phyloP scores from a whole-genome alignment of 192 early-diverging fungal genomes.

The Coemansia sp. region DNA sequence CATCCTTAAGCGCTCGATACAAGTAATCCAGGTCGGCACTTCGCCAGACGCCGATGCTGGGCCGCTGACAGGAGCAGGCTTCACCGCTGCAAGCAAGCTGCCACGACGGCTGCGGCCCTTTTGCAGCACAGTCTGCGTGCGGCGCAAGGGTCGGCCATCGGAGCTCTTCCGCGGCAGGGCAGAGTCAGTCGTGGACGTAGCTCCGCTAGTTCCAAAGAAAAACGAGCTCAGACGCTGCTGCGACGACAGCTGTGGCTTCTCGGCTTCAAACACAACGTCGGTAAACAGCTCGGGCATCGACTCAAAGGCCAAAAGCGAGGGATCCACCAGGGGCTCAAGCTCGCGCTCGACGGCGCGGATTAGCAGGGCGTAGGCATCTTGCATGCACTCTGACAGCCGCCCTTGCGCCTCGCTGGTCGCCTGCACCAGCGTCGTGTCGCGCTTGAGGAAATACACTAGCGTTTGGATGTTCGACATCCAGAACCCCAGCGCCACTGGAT shows the following conservation, averaged over 20 bases:
- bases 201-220: conserved; percentile 36
- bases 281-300: conserved; percentile 67
- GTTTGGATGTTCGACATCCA: conserved; percentile 88
- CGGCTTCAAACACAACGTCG: conserved; percentile 49
- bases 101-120: conserved; percentile 38
- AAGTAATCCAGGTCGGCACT: conserved; percentile 38
- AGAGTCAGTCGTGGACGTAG: conserved; percentile 13
- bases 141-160: conserved; percentile 51
- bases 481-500: conserved; percentile 68
- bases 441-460: conserved; percentile 85
- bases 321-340: conserved; percentile 68
- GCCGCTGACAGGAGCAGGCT: neutral
- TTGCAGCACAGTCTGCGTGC: conserved; percentile 42
- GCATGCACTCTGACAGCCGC: conserved; percentile 78
- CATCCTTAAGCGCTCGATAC: conserved; percentile 27
- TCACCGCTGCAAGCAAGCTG: conserved; percentile 30
- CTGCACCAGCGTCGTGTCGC: conserved; percentile 74
- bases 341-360: conserved; percentile 66
- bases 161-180: conserved; percentile 30
- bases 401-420: conserved; percentile 75
- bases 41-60: conserved; percentile 42
- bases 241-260: conserved; percentile 22
- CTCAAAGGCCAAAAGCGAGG: conserved; percentile 70
- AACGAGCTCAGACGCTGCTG: conserved; percentile 51
- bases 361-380: conserved; percentile 69